Percentiles rank a stretch among this genome's conserved stretches.
These are phyloP conservation scores for Prasinococcaceae sp. DNA, from an alignment of 139 green algal genomes.

Conservation along the genomic window DNA sequence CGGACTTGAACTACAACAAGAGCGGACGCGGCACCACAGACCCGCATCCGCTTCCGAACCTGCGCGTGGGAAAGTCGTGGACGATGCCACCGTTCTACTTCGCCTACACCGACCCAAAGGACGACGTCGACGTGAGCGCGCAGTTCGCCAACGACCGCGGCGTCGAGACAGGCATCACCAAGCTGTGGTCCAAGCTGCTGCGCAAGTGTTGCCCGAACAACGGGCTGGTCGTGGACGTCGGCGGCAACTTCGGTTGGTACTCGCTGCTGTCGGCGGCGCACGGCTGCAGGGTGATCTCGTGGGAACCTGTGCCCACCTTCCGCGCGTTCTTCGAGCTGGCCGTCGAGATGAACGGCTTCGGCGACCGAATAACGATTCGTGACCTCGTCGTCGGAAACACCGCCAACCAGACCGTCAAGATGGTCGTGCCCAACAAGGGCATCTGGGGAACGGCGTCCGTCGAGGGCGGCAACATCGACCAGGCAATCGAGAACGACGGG, in stretches of 20 bases:
- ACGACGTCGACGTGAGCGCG: slow-evolving; percentile 44
- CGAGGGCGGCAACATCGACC: slow-evolving; percentile 48
- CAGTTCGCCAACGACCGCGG: slow-evolving; percentile 21
- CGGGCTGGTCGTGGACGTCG: slow-evolving; percentile 53
- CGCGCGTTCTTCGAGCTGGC: slow-evolving; percentile 47
- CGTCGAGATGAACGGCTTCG: slow-evolving; percentile 9
- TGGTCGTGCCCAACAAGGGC: slow-evolving; percentile 25
- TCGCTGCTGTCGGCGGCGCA: slow-evolving; percentile 36
- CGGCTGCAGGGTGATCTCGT: slow-evolving; percentile 61
- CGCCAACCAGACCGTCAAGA: slow-evolving; percentile 5
- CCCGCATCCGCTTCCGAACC: too few relatives aligned
- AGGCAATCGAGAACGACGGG: slow-evolving; percentile 25
- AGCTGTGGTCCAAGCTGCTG: slow-evolving; percentile 29
- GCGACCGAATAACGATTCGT: too few relatives aligned
- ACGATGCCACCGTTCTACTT: slow-evolving; percentile 25
- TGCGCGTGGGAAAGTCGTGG: too few relatives aligned
- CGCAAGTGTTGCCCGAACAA: slow-evolving; percentile 19
- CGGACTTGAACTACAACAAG: too few relatives aligned
- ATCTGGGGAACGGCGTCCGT: slow-evolving; percentile 56
- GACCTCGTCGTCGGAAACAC: too few relatives aligned
- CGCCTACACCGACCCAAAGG: slow-evolving; percentile 37
- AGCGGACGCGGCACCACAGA: too few relatives aligned
- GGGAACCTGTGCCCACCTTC: slow-evolving; percentile 64
- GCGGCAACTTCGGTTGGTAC: slow-evolving; percentile 70
- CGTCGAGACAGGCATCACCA: slow-evolving; percentile 37